A percentile compares a stretch with the other conserved stretches of the same genome.
These are phyloP conservation scores for Lupinus albus DNA, from an alignment of 306 rosid genomes.

Conservation along the genomic window DNA sequence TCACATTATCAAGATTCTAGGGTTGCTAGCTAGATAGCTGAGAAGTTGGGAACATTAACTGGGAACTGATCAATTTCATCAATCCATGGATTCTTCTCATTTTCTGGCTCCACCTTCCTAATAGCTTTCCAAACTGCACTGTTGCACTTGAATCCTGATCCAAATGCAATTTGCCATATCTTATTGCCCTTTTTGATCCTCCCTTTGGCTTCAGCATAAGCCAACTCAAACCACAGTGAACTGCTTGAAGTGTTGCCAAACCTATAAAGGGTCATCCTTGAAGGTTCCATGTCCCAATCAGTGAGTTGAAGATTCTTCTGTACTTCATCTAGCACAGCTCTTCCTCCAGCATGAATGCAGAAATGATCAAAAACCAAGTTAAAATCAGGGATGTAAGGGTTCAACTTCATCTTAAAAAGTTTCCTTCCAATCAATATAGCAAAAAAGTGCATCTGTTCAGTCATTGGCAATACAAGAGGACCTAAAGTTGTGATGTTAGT, in stretches of 20 bases:
- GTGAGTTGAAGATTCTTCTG: slow-evolving; percentile 64
- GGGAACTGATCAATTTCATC: slow-evolving; percentile 62
- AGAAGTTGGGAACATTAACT: slow-evolving; percentile 56
- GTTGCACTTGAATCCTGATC: slow-evolving; percentile 69
- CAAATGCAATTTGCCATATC: slow-evolving; percentile 72
- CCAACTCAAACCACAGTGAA: slow-evolving; percentile 68
- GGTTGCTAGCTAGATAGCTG: slow-evolving; percentile 48
- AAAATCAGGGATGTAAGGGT: slow-evolving; percentile 68
- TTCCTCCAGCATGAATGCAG: slow-evolving; percentile 71
- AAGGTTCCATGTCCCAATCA: slow-evolving; percentile 69
- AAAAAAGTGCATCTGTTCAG: slow-evolving; percentile 62
- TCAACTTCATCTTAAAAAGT: slow-evolving; percentile 56
- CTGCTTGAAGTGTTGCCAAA: slow-evolving; percentile 76
- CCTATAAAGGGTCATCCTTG: slow-evolving; percentile 66
- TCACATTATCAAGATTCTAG: too few relatives aligned
- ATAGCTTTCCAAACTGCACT: slow-evolving; percentile 68
- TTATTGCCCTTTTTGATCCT: slow-evolving; percentile 62
- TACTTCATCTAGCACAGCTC: slow-evolving; percentile 69
- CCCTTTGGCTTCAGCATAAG: slow-evolving; percentile 62
- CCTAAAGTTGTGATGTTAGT: slow-evolving; percentile 68
- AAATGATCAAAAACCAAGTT: slow-evolving; percentile 69
- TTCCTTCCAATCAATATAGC: slow-evolving; percentile 54
- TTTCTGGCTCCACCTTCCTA: slow-evolving; percentile 47
- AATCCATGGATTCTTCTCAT: slow-evolving; percentile 67
- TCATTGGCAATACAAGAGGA: slow-evolving; percentile 67